Conservation (phyloP, 371 early-diverging fungal species). For the Nosema bombycis region DNA sequence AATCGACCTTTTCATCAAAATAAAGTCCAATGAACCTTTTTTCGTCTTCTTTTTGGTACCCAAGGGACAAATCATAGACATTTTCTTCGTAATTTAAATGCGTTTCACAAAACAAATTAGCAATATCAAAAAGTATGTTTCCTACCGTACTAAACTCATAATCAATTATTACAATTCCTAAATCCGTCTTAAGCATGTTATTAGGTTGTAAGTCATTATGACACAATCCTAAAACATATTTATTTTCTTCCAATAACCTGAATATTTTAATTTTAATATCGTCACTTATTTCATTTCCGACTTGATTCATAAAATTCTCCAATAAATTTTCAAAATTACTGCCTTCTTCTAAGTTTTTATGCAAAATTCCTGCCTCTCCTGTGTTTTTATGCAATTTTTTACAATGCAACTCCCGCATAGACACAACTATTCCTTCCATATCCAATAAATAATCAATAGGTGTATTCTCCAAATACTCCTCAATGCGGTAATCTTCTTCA, state of each 20-base stretch:
- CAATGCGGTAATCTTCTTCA: neutral
- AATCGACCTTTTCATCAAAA: conserved; percentile 8
- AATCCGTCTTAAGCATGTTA: conserved; percentile 24
- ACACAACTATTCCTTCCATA: neutral
- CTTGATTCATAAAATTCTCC: neutral
- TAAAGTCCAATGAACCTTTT: conserved; percentile 24
- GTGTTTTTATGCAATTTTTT: neutral
- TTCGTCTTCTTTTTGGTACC: conserved; percentile 10
- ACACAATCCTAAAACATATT: conserved; percentile 2
- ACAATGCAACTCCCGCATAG: neutral
- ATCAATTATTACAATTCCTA: conserved; percentile 28
- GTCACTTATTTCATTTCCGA: neutral
- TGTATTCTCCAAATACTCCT: neutral
- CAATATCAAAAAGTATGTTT: conserved; percentile 21
- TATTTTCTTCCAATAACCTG: neutral
- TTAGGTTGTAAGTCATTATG: conserved; percentile 43
- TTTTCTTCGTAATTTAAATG: conserved; percentile 10
- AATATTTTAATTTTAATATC: neutral
- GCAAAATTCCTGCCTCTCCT: neutral
- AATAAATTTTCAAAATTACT: no score
- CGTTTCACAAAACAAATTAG: conserved; percentile 45
- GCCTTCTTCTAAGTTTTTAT: neutral
- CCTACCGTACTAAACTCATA: conserved; percentile 37
- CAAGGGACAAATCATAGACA: neutral
- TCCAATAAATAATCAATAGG: neutral